These are phyloP conservation scores for Podaxis sp. DNA, from an alignment of 768 basidiomycete genomes.

Conservation along the genomic window DNA sequence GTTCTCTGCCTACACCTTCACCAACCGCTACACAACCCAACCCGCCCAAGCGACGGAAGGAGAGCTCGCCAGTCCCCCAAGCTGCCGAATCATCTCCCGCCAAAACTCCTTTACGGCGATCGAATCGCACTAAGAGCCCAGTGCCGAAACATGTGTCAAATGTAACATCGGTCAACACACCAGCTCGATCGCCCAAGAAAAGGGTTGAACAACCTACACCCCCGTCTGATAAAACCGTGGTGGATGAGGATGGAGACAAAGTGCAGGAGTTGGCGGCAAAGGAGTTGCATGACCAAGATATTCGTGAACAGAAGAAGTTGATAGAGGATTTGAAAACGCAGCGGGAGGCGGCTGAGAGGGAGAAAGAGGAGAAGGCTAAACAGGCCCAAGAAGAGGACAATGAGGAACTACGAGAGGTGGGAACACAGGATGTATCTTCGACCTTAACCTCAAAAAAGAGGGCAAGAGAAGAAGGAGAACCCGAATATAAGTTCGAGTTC, in stretches of 20 bases:
- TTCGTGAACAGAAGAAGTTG: slow-evolving; percentile 75
- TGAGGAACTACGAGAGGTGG: slow-evolving; percentile 25
- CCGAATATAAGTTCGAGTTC: slow-evolving; percentile 57
- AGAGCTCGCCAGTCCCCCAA: slow-evolving; percentile 48
- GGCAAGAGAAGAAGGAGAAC: slow-evolving; percentile 55
- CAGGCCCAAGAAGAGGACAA: slow-evolving; percentile 20
- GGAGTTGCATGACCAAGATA: slow-evolving; percentile 65
- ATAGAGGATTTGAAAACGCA: slow-evolving; percentile 71
- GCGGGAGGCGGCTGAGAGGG: slow-evolving; percentile 34
- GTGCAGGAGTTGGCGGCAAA: slow-evolving; percentile 57
- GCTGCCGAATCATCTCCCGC: slow-evolving; percentile 4
- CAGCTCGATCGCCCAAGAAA: slow-evolving; percentile 27
- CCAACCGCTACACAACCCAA: slow-evolving; percentile 37
- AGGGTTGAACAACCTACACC: slow-evolving; percentile 37
- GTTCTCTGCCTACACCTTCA: slow-evolving; percentile 40
- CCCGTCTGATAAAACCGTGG: slow-evolving; percentile 51
- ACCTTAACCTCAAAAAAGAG: slow-evolving; percentile 34
- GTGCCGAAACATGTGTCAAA: slow-evolving; percentile 9
- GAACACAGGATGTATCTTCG: slow-evolving; percentile 36
- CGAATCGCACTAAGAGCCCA: slow-evolving; percentile 20
- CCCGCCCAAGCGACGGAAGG: slow-evolving; percentile 65
- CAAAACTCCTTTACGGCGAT: slow-evolving; percentile 17
- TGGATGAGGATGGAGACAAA: slow-evolving; percentile 62
- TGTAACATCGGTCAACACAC: slow-evolving; percentile 19
- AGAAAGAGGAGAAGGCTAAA: not conserved